These are phyloP conservation scores for Pythium guiyangense DNA, from an alignment of 352 stramenopile genomes.

Conservation along the genomic window DNA sequence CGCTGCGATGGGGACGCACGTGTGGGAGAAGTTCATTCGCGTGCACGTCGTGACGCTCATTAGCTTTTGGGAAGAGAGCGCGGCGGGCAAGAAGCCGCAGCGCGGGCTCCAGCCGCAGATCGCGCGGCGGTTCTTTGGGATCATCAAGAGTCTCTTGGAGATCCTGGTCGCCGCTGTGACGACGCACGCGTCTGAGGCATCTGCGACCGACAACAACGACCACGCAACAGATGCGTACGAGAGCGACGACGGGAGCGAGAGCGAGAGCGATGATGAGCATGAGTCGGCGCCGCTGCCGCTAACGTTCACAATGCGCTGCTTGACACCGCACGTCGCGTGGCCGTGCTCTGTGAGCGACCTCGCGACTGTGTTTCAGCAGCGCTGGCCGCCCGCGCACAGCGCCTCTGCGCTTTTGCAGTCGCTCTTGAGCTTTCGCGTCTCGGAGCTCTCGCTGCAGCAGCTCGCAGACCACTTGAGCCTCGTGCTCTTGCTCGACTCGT, in stretches of 20 bases:
- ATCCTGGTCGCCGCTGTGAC: constrained; percentile 35
- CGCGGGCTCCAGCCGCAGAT: constrained; percentile 73
- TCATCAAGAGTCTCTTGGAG: constrained; percentile 60
- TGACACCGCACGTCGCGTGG: constrained; percentile 47
- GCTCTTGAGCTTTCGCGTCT: constrained; percentile 34
- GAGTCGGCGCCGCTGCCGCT: constrained; percentile 9
- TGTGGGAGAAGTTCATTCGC: constrained; percentile 83
- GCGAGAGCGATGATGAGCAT: constrained; percentile 14
- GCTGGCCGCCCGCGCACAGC: constrained; percentile 57
- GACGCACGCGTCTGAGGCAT: background rate
- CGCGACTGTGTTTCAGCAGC: constrained; percentile 27
- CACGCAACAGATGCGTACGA: constrained; percentile 1
- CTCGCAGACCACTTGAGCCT: constrained; percentile 67
- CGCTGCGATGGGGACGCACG: constrained; percentile 58
- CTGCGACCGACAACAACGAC: background rate
- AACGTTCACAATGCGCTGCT: constrained; percentile 34
- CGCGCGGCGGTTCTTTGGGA: constrained; percentile 68
- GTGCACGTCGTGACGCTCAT: constrained; percentile 78
- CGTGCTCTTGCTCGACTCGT: constrained; percentile 77
- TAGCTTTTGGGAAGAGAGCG: constrained; percentile 81
- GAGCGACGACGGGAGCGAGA: constrained; percentile 9
- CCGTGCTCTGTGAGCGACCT: constrained; percentile 43
- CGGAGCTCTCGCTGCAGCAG: constrained; percentile 29
- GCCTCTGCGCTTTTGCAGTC: constrained; percentile 43
- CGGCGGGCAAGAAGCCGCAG: constrained; percentile 53